Evolutionary conservation across 2,329 filamentous ascomycete species (phyloP), one percentile per base, ranked within the genome.

Genomic region (Juglanconis oblonga): DNA sequence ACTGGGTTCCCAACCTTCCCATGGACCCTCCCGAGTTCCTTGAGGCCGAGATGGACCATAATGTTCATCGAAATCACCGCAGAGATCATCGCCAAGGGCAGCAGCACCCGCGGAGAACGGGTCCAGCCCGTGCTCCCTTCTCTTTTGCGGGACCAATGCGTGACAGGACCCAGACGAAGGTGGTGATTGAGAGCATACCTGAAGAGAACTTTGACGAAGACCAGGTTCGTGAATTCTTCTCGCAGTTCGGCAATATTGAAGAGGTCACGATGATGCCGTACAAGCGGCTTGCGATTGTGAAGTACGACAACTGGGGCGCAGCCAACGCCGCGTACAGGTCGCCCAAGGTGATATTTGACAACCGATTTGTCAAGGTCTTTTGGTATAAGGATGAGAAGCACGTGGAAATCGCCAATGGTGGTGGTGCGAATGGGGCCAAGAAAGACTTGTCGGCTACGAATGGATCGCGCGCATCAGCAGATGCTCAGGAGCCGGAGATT

Each of bases 341-440:
- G 8, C 90, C 91, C 0, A 92, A 92, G 69, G 87, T 87, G 51
- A 87, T 95, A 49, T 95, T 94, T 69, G 89, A 93, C 67, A 95
- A 94, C 66, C 81, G 91, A 10, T 95, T 95, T 67, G 91, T 95
- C 52, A 93, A 92, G 67, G 88, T 94, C 0, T 92, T 88, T 67
- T 94, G 90, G 90, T 82, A 86, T 69, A 88, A 85, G 66, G 81
- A 83, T 5, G 79, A 81, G 32, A 73, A 74, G 14, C 75, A 79
- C 47, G 68, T 68, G 3, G 62, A 55, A 0, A 36, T 73, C 11
- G 69, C 71, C 2, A 64, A 69, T 51, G 71, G 67, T 14, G 70
- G 71, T 11, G 62, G 53, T 8, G 58, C 66, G 9, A 74, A 72
- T 50, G 72, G 70, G 31, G 55, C 47, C 14, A 67, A 69, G 42